Evolutionary conservation across 768 basidiomycete species (phyloP).

Genomic region (Leccinum subgranulosum): DNA sequence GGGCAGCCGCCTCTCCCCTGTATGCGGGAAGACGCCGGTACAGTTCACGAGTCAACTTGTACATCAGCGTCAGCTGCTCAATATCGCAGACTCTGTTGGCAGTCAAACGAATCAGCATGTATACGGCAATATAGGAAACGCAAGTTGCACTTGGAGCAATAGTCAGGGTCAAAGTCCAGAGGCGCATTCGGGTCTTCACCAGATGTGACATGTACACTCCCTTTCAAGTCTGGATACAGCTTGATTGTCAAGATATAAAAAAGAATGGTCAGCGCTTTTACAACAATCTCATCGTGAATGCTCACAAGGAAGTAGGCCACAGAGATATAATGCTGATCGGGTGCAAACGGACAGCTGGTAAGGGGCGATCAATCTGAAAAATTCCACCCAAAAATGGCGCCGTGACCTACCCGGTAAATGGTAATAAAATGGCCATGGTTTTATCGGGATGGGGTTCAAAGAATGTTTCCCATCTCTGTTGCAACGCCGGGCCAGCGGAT

Average conservation of each 20-base stretch:
- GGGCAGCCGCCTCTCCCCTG: slow-evolving; percentile 15
- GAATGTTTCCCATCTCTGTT: slow-evolving; percentile 30
- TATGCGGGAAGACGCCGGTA: slow-evolving; percentile 47
- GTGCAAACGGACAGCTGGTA: neutral
- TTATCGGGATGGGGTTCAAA: neutral
- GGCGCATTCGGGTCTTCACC: slow-evolving; percentile 40
- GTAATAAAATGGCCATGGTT: neutral
- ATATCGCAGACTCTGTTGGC: slow-evolving; percentile 36
- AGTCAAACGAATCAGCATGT: neutral
- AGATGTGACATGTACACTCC: slow-evolving; percentile 47
- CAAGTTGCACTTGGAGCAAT: slow-evolving; percentile 38
- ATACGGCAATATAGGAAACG: neutral
- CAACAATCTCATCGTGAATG: too few relatives aligned
- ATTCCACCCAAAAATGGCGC: neutral
- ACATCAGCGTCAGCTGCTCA: slow-evolving; percentile 44
- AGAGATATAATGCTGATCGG: neutral
- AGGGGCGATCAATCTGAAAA: neutral
- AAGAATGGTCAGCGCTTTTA: neutral
- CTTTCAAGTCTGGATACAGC: slow-evolving; percentile 45
- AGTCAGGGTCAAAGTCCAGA: slow-evolving; percentile 45
- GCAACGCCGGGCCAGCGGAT: slow-evolving; percentile 44
- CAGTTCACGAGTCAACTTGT: slow-evolving; percentile 55
- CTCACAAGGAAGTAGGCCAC: slow-evolving; percentile 28
- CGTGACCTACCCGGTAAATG: neutral
- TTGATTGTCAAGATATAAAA: slow-evolving; percentile 6